phyloP scores from a whole-genome alignment of 106 monocot species.

The Iris macrosiphon region DNA sequence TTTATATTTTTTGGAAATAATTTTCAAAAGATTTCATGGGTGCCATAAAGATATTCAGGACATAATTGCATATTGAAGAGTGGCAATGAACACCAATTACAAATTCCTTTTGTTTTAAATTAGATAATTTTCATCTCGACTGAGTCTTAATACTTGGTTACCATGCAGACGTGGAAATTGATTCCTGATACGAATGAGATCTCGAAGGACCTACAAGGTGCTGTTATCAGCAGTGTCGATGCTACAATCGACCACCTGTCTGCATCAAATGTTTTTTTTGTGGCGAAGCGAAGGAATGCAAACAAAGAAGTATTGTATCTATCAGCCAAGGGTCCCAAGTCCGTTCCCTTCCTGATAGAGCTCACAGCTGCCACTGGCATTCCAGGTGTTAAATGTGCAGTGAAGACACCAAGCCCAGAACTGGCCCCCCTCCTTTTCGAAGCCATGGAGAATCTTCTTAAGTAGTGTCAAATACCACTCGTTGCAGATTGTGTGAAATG shows the following conservation, averaged over 20 bases:
- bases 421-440: slow-evolving; percentile 81
- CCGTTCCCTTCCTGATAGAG: slow-evolving; percentile 70
- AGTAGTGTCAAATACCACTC: slow-evolving; percentile 24
- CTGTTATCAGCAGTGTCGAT: slow-evolving; percentile 54
- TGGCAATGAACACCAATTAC: not conserved
- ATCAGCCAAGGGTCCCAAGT: slow-evolving; percentile 67
- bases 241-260: slow-evolving; percentile 53
- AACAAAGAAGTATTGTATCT: slow-evolving; percentile 81
- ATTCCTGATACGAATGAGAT: slow-evolving; percentile 89
- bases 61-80: too few relatives aligned
- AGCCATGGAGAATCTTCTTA: slow-evolving; percentile 73
- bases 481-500: slow-evolving; percentile 6
- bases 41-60: too few relatives aligned
- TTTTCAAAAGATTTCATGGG: too few relatives aligned
- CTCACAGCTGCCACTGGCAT: slow-evolving; percentile 50
- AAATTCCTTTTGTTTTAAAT: not conserved
- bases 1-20: too few relatives aligned
- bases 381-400: slow-evolving; percentile 75
- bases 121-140: not conserved
- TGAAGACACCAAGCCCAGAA: slow-evolving; percentile 86
- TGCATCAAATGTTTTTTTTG: slow-evolving; percentile 77
- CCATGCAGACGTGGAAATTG: slow-evolving; percentile 88
- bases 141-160: not conserved
- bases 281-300: slow-evolving; percentile 84
- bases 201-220: slow-evolving; percentile 43